Base-by-base conservation (phyloP, 306 rosid species). In the Hylodesmum podocarpum region DNA sequence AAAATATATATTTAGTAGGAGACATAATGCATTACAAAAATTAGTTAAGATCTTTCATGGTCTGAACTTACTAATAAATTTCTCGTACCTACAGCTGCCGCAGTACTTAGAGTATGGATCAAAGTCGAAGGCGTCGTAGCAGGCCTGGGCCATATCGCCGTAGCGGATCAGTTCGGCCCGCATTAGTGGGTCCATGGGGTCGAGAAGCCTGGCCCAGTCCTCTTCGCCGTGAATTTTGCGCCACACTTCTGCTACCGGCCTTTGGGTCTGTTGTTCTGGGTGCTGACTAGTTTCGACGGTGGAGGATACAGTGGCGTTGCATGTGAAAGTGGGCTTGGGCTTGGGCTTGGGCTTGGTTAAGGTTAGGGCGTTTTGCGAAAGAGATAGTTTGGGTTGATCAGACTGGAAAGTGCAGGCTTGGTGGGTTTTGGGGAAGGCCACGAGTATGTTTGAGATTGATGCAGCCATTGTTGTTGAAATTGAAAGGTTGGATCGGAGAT, bases 81-180 rank as follows among this genome's bases (percentile, higher is more conserved):
- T n/a, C n/a, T n/a, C n/a, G 89, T 70, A 92, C 0, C 87, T 68
- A 74, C 91, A 90, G 66, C 90, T 86, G 0, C 97, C 97, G 74
- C 97, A 92, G 79, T 88, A 90, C 63, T 88, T 90, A n/a, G 96
- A 92, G 65, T 82, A 92, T 0, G 97, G 88, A 68, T 92, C 97
- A 80, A 76, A 87, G 55, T 90, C 93, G 78, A 92, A 92, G 5
- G 91, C 89, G 78, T 92, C 97, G 83, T 92, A 92, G 64, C 96
- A 90, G 18, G 93, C 87, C 72, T 92, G 96, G 7, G 93, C 87
- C 97, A 92, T 92, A 57, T 92, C 97, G 1, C 97, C 96, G 64
- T 88, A 90, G 5, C 93, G 91, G 66, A 80, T 84, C 6, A 92
- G 85, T 55, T 90, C 97, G 0, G 83, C 34, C 15, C 97, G 85